Conservation (phyloP, 805 yeast genomes). For the Ogataea paraovalis region DNA sequence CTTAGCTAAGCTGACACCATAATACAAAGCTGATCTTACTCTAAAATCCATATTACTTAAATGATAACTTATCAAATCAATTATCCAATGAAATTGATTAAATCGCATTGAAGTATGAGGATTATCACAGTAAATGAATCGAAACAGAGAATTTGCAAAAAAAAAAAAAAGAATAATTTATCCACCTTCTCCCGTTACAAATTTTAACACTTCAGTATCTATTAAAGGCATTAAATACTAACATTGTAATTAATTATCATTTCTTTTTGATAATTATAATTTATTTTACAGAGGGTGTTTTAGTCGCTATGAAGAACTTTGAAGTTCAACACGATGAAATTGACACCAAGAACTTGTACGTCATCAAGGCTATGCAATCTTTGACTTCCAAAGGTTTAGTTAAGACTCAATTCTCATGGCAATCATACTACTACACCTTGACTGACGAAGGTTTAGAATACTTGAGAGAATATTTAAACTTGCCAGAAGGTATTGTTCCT, state of each 20-base stretch:
- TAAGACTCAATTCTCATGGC: conserved; percentile 99
- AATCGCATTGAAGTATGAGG: too few species aligned
- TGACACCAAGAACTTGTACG: conserved; percentile 96
- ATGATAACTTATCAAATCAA: too few species aligned
- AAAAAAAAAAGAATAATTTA: too few species aligned
- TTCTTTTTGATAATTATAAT: background rate
- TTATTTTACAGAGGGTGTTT: conserved; percentile 82
- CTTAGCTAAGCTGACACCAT: too few species aligned
- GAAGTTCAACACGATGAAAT: conserved; percentile 97
- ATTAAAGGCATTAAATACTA: conserved; percentile 13
- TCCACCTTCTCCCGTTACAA: too few species aligned
- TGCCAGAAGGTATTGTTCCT: conserved; percentile 98
- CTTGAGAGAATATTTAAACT: conserved; percentile 96
- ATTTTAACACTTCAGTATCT: too few species aligned
- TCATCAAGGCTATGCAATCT: conserved; percentile 98
- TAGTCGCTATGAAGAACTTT: conserved; percentile 99
- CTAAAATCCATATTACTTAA: too few species aligned
- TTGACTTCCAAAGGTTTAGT: conserved; percentile 98
- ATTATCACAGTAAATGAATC: too few species aligned
- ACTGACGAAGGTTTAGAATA: conserved; percentile 99
- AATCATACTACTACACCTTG: conserved; percentile 99
- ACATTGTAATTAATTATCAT: conserved; percentile 6
- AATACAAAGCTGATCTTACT: too few species aligned
- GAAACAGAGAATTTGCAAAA: too few species aligned
- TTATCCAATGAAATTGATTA: too few species aligned